These are phyloP conservation scores for Cryptomeria japonica DNA, from an alignment of 75 land plant genomes.

Conservation along the genomic window DNA sequence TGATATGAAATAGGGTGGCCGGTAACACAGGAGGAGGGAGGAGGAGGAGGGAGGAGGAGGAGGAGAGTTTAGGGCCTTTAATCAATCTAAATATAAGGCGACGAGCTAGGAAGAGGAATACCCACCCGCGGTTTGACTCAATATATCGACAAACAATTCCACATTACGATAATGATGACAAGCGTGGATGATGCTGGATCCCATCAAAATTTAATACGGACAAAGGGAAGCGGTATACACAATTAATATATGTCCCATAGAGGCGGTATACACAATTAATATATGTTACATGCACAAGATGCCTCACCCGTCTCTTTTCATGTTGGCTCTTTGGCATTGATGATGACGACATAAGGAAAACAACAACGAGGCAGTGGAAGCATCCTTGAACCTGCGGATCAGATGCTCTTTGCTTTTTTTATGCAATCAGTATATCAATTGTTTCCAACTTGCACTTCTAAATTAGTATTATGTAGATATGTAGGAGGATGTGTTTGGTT, in stretches of 20 bases:
- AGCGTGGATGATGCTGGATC: neutral
- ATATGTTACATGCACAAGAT: constrained; percentile 1
- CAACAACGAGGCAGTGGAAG: neutral
- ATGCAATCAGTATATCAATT: too few species aligned
- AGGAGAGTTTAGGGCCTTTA: neutral
- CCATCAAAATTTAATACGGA: neutral
- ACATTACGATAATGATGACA: neutral
- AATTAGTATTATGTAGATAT: too few species aligned
- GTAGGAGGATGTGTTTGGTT: neutral
- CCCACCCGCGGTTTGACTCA: neutral
- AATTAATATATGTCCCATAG: neutral
- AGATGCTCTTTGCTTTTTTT: neutral
- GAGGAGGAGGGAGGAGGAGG: neutral
- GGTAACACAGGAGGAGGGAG: neutral
- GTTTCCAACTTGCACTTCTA: too few species aligned
- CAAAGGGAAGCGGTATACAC: neutral
- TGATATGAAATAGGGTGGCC: neutral
- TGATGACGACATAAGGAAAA: neutral
- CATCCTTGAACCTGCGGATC: neutral
- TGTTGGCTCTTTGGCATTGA: neutral
- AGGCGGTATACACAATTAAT: neutral
- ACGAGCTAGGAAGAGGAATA: neutral
- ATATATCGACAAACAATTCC: neutral
- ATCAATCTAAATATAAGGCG: neutral
- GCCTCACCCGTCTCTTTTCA: neutral